phyloP scores from a whole-genome alignment of 2,329 filamentous ascomycete genomes.

The Colletotrichum noveboracense region DNA sequence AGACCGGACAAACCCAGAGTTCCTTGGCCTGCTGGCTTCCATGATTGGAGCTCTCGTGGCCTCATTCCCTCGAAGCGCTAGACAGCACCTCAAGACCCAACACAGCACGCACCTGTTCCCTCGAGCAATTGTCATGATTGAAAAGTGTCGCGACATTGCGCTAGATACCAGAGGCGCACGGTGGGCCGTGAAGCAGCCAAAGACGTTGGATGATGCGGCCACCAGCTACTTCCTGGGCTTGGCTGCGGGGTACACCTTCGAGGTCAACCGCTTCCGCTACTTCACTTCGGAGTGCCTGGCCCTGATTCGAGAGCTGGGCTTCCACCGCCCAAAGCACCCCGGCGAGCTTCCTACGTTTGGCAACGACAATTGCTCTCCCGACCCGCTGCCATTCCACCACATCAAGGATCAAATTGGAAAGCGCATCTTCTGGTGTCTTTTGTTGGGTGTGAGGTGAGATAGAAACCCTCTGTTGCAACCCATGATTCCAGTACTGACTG shows the following conservation, averaged over 20 bases:
- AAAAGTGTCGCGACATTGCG: slow-evolving; percentile 74
- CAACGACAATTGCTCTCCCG: slow-evolving; percentile 40
- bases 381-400: slow-evolving; percentile 64
- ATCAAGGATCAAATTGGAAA: slow-evolving; percentile 77
- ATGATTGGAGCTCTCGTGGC: slow-evolving; percentile 79
- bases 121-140: slow-evolving; percentile 71
- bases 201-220: slow-evolving; percentile 62
- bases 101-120: slow-evolving; percentile 70
- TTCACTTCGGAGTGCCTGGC: slow-evolving; percentile 77
- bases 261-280: slow-evolving; percentile 69
- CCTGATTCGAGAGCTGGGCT: slow-evolving; percentile 70
- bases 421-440: slow-evolving; percentile 84
- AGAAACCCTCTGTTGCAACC: not conserved
- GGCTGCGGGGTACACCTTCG: slow-evolving; percentile 69
- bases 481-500: slow-evolving; percentile 18
- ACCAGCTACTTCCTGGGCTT: slow-evolving; percentile 80
- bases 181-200: slow-evolving; percentile 51
- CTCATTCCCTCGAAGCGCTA: slow-evolving; percentile 75
- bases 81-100: slow-evolving; percentile 72
- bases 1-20: slow-evolving; percentile 69
- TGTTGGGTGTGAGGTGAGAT: slow-evolving; percentile 71
- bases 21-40: slow-evolving; percentile 73
- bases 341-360: slow-evolving; percentile 45
- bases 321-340: slow-evolving; percentile 60
- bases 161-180: slow-evolving; percentile 67